Base-by-base conservation (phyloP, 176 grass and related monocot genomes). In the Elymus sibiricus region DNA sequence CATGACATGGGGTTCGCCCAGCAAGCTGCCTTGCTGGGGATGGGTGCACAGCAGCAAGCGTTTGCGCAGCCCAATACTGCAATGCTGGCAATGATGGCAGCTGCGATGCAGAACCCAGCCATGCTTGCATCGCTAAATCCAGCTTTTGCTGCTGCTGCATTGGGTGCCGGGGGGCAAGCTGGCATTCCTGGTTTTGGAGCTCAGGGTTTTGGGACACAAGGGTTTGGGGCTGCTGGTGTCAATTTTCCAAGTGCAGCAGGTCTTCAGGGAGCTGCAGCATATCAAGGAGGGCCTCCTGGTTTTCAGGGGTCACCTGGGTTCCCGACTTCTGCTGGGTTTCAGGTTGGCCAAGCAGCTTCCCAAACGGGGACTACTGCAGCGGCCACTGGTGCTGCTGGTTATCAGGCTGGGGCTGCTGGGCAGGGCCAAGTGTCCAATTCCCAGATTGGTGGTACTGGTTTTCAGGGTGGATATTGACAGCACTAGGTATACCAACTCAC, bases 231-330 rank as follows among this genome's bases (percentile, higher is more conserved):
- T 65, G 89, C 82, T 24, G 74, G 81, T 47, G 82, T 85, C 3
- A 79, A 81, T 78, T 98, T 89, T 74, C 89, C 89, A 13, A 89
- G 28, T 67, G 86, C 89, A 51, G 79, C 92, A 22, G 84, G 86
- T 78, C 58, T 93, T 79, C 94, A 90, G 86, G 93, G 82, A 76
- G 74, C 90, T 28, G 40, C 82, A 46, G 53, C 87, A n/a, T 94
- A 90, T 78, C 95, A 96, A 85, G 92, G 78, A 83, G 92, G 81
- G 6, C 86, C 94, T 86, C 86, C 94, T 84, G 93, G 93, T 64
- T 98, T 95, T 87, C 96, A 98, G 88, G 96, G 96, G 7, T 83
- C 97, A 6, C 94, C 97, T 7, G 95, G 90, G 9, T 92, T 92
- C 84, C 95, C 87, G 7, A 78, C 63, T 78, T 77, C 86, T 60